Percentiles rank a stretch among this genome's conserved stretches.
phyloP scores from a whole-genome alignment of 495 filamentous ascomycete genomes.

The Xylaria curta region DNA sequence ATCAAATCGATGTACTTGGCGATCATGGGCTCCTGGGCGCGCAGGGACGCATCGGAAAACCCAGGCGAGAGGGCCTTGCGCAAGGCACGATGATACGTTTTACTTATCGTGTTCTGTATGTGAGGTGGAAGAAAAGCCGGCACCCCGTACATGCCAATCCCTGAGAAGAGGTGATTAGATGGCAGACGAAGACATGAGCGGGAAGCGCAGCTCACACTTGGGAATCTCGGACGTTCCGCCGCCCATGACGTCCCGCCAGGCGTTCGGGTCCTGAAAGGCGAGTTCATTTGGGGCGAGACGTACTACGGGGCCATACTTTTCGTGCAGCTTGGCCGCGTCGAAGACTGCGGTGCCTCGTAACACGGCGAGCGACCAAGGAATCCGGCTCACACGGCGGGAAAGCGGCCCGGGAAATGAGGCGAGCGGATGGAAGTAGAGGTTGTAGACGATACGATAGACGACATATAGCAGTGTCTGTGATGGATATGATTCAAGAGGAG shows the following conservation, averaged over 20 bases:
- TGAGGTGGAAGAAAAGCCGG: slow-evolving; percentile 28
- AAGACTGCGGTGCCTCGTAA: slow-evolving; percentile 44
- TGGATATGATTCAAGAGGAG: background rate
- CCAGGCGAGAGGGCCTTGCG: slow-evolving; percentile 49
- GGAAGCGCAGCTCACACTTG: slow-evolving; percentile 24
- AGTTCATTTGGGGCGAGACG: slow-evolving; percentile 60
- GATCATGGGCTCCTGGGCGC: slow-evolving; percentile 52
- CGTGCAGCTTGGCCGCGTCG: slow-evolving; percentile 52
- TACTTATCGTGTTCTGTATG: slow-evolving; percentile 28
- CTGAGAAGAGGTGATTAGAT: background rate
- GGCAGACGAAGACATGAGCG: background rate
- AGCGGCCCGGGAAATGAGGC: slow-evolving; percentile 54
- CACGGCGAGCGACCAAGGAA: slow-evolving; percentile 37
- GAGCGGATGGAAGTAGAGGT: slow-evolving; percentile 58
- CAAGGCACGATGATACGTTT: slow-evolving; percentile 37
- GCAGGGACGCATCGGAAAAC: slow-evolving; percentile 53
- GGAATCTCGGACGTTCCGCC: slow-evolving; percentile 31
- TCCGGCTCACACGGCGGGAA: slow-evolving; percentile 44
- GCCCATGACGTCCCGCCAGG: slow-evolving; percentile 47
- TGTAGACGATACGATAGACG: slow-evolving; percentile 32
- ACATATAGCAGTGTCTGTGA: slow-evolving; percentile 3
- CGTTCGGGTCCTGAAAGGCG: slow-evolving; percentile 50
- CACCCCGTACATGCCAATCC: slow-evolving; percentile 32
- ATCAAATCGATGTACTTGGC: slow-evolving; percentile 50
- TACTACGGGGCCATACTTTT: slow-evolving; percentile 59